phyloP scores from a whole-genome alignment of 2,329 filamentous ascomycete species.

The Sphaerulina vaccinii region DNA sequence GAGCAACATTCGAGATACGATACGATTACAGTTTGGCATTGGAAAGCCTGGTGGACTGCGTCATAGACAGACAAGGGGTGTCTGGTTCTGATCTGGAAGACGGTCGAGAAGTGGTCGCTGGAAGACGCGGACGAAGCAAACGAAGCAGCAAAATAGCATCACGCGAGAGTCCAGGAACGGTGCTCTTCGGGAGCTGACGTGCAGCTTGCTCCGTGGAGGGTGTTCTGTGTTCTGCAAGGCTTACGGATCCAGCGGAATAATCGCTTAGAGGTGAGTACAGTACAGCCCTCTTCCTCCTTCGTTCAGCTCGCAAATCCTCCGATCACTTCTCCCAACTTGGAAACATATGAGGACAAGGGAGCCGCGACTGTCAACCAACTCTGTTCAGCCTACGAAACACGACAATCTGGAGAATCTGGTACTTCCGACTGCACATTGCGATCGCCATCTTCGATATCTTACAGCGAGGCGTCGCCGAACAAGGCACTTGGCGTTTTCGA shows the following conservation, averaged over 20 bases:
- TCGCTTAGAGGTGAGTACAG: background rate
- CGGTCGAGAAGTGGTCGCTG: background rate
- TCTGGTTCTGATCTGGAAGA: background rate
- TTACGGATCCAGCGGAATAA: constrained; percentile 9
- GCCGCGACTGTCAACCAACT: too few relatives aligned
- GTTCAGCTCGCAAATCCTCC: too few relatives aligned
- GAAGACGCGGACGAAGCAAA: background rate
- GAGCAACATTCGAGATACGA: background rate
- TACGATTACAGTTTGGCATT: constrained; percentile 2
- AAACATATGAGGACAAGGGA: too few relatives aligned
- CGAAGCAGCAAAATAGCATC: background rate
- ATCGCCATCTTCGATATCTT: constrained; percentile 13
- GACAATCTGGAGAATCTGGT: background rate
- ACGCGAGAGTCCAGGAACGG: background rate
- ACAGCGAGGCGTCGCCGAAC: constrained; percentile 2
- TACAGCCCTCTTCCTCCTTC: background rate
- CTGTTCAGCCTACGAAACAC: too few relatives aligned
- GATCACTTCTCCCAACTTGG: background rate
- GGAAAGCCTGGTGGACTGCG: constrained; percentile 3
- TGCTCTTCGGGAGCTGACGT: background rate
- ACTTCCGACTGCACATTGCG: constrained; percentile 6
- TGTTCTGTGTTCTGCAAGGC: background rate
- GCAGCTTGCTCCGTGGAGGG: background rate
- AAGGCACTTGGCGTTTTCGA: constrained; percentile 4
- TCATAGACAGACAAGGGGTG: background rate